Evolutionary conservation across 192 early-diverging fungal species (phyloP).

Genomic region (Geranomyces michiganensis): DNA sequence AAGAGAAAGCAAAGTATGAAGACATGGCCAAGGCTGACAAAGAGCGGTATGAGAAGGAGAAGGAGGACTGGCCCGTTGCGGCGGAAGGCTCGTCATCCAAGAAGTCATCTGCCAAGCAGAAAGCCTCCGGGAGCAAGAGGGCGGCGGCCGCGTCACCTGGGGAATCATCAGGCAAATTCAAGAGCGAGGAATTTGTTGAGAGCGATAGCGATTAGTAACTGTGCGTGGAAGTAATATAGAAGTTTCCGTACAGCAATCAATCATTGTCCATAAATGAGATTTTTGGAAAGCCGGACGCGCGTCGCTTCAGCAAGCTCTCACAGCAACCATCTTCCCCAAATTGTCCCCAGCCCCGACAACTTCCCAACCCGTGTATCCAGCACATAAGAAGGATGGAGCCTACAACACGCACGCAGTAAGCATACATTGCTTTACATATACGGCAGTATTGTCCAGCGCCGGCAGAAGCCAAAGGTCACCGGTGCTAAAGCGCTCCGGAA

Average conservation of each 20-base stretch:
- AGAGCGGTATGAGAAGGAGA: slow-evolving; percentile 49
- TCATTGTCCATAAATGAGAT: no score
- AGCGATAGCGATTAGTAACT: slow-evolving; percentile 25
- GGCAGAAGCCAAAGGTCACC: slow-evolving; percentile 41
- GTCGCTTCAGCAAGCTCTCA: no score
- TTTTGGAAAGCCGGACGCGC: no score
- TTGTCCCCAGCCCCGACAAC: no score
- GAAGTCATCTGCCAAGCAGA: neutral
- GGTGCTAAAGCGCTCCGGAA: no score
- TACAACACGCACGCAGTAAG: slow-evolving; percentile 39
- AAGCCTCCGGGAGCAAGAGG: neutral
- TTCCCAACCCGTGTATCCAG: no score
- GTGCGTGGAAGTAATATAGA: no score
- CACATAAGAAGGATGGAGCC: slow-evolving; percentile 21
- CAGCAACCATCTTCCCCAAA: no score
- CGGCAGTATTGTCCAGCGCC: neutral
- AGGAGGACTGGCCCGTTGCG: slow-evolving; percentile 37
- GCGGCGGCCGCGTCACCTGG: no score
- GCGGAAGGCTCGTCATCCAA: neutral
- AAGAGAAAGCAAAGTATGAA: slow-evolving; percentile 61
- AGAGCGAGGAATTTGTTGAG: slow-evolving; percentile 41
- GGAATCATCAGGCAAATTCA: slow-evolving; percentile 1
- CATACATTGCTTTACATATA: neutral
- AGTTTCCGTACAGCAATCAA: no score
- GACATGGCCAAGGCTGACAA: slow-evolving; percentile 45